phyloP scores from a whole-genome alignment of 1,284 basidiomycete genomes.

The Cryptococcus sp. region DNA sequence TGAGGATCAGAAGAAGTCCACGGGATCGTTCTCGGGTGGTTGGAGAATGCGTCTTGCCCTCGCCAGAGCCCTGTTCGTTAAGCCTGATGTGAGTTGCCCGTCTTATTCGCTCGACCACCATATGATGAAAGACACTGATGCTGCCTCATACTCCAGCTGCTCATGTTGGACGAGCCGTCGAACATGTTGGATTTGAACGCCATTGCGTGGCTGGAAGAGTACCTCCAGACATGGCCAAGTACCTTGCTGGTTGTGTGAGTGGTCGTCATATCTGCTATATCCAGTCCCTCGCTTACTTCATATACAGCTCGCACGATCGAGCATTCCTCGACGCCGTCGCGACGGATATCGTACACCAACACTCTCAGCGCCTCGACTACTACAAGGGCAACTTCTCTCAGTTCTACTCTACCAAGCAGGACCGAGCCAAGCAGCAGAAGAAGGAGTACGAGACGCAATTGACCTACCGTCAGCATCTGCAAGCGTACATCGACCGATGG shows the following conservation, averaged over 20 bases:
- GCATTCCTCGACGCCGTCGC: conserved; percentile 97
- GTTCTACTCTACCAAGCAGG: conserved; percentile 98
- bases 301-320: conserved; percentile 85
- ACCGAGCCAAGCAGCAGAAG: conserved; percentile 84
- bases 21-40: conserved; percentile 93
- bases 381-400: conserved; percentile 90
- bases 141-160: conserved; percentile 60
- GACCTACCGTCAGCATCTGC: conserved; percentile 90
- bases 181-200: conserved; percentile 76
- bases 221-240: conserved; percentile 93
- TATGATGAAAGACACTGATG: conserved; percentile 1
- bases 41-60: conserved; percentile 99
- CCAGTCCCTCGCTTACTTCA: conserved; percentile 9
- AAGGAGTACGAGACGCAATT: conserved; percentile 96
- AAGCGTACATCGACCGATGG: conserved; percentile 95
- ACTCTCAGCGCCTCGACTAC: conserved; percentile 91
- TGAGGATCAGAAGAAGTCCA: conserved; percentile 77
- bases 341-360: conserved; percentile 95
- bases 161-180: conserved; percentile 95
- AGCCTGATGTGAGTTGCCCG: conserved; percentile 61
- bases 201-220: conserved; percentile 71
- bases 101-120: not conserved
- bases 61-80: conserved; percentile 93
- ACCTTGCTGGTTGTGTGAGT: conserved; percentile 90
- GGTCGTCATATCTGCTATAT: not conserved